phyloP scores from a whole-genome alignment of 345 rosid genomes.

The Lenwebbia sp. region DNA sequence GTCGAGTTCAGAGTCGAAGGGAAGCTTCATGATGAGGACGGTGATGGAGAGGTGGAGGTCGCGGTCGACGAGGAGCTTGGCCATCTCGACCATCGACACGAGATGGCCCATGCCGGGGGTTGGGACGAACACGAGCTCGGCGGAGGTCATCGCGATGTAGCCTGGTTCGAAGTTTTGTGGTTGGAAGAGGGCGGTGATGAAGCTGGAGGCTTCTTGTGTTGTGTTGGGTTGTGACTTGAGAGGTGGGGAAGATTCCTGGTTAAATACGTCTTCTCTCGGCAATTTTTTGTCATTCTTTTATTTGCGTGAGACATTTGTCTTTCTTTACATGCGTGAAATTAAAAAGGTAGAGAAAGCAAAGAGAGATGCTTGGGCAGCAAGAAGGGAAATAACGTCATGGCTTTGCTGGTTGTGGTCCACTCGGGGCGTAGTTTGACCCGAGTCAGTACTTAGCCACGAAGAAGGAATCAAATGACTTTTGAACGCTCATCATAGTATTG shows the following conservation, averaged over 20 bases:
- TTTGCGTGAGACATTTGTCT: neutral
- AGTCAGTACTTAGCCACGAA: too few relatives aligned
- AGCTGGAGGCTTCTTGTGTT: constrained; percentile 8
- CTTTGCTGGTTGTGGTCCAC: neutral
- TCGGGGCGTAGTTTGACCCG: neutral
- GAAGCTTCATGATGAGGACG: constrained; percentile 16
- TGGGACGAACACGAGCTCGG: neutral
- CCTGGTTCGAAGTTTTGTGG: neutral
- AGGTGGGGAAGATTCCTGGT: neutral
- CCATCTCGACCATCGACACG: constrained; percentile 24
- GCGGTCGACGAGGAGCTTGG: constrained; percentile 27
- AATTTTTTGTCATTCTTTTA: neutral
- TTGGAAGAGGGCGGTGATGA: neutral
- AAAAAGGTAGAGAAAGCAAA: neutral
- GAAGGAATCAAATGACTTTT: too few relatives aligned
- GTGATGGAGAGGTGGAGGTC: constrained; percentile 31
- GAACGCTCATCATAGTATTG: too few relatives aligned
- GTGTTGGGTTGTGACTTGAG: neutral
- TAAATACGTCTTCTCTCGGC: neutral
- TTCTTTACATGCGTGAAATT: neutral
- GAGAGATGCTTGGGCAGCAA: neutral
- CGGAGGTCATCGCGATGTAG: neutral
- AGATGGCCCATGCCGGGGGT: constrained; percentile 31
- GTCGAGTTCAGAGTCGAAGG: neutral
- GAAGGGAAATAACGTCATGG: neutral